These are phyloP conservation scores for Hyaloscypha hepaticicola DNA, from an alignment of 495 filamentous ascomycete genomes.

Conservation along the genomic window DNA sequence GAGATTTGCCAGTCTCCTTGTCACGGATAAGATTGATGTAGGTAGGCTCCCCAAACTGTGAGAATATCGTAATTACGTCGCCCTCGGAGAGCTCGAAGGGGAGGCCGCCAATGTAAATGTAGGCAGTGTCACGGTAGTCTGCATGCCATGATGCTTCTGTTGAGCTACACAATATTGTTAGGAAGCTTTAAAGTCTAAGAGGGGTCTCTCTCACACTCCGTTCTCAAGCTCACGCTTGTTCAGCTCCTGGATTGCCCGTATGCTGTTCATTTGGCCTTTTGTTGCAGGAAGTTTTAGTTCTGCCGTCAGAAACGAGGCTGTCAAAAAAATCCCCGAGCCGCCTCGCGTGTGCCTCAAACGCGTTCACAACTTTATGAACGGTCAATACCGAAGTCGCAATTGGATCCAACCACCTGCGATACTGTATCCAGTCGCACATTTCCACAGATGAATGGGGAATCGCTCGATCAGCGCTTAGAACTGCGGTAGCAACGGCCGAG, in stretches of 20 bases:
- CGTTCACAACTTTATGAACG: conserved; percentile 26
- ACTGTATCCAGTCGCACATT: not conserved
- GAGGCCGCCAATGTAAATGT: conserved; percentile 92
- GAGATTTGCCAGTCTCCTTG: conserved; percentile 92
- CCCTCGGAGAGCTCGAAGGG: conserved; percentile 94
- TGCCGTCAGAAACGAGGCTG: conserved; percentile 17
- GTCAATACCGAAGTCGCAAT: conserved; percentile 11
- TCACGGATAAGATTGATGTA: conserved; percentile 88
- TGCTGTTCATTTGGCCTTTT: conserved; percentile 72
- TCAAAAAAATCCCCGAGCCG: not conserved
- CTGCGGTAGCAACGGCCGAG: conserved; percentile 5
- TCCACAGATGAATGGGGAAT: conserved; percentile 12
- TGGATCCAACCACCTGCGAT: not conserved
- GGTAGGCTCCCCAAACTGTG: conserved; percentile 91
- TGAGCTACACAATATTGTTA: conserved; percentile 35
- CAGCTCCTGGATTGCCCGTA: conserved; percentile 85
- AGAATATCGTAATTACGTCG: conserved; percentile 95
- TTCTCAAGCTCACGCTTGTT: conserved; percentile 95
- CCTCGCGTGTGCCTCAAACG: conserved; percentile 10
- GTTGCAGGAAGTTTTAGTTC: not conserved
- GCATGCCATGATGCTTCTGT: conserved; percentile 93
- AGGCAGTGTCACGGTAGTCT: conserved; percentile 96
- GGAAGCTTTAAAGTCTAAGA: not conserved
- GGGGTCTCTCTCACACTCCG: conserved; percentile 56
- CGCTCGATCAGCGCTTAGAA: not conserved